Conservation (phyloP, 768 basidiomycete species). For the Clathrus columnatus region DNA sequence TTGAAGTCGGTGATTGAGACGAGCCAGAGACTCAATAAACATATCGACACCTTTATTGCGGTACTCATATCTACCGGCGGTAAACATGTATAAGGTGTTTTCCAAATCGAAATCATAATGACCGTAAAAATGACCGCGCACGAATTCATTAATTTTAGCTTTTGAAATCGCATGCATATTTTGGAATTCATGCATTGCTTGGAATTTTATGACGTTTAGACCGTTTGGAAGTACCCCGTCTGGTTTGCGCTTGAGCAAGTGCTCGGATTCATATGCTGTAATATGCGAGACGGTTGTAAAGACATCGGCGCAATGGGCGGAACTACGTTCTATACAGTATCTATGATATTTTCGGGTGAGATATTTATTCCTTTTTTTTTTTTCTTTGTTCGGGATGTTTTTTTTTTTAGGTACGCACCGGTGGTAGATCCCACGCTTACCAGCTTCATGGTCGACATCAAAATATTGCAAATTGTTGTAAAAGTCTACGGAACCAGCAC, state of each 20-base stretch:
- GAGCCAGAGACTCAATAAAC: conserved; percentile 96
- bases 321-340: conserved; percentile 94
- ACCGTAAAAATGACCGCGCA: conserved; percentile 96
- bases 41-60: conserved; percentile 99
- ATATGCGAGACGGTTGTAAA: conserved; percentile 98
- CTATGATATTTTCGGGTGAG: conserved; percentile 14
- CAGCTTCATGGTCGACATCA: conserved; percentile 98
- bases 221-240: conserved; percentile 97
- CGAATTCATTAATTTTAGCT: conserved; percentile 97
- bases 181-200: conserved; percentile 99
- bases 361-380: too few species aligned
- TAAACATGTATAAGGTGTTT: conserved; percentile 91
- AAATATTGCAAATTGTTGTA: conserved; percentile 99
- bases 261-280: conserved; percentile 95
- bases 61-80: conserved; percentile 98
- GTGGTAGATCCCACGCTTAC: conserved; percentile 98
- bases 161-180: conserved; percentile 89
- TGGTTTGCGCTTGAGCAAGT: conserved; percentile 92
- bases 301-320: conserved; percentile 93
- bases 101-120: conserved; percentile 95
- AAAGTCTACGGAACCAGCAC: conserved; percentile 96
- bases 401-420: conserved; percentile 29
- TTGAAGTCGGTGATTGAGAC: conserved; percentile 61
- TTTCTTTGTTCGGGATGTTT: not conserved
- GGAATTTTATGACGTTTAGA: conserved; percentile 97